Conservation (phyloP, 1,284 basidiomycete species). For the Rhodotorula glutinis region DNA sequence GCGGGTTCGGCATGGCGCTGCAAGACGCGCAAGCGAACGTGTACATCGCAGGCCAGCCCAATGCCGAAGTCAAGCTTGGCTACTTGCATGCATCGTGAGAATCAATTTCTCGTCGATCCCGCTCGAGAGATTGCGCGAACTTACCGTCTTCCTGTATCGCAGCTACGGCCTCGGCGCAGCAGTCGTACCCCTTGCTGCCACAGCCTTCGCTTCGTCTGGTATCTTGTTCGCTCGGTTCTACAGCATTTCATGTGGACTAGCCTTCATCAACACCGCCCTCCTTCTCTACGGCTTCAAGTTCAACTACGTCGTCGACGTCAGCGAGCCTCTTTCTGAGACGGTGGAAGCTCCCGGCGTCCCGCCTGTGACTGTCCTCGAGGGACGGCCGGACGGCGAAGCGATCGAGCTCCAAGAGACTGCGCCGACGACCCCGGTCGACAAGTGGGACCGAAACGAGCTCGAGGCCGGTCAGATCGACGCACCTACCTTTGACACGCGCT, state of each 20-base stretch:
- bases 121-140: not conserved
- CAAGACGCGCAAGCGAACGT: conserved; percentile 36
- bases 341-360: conserved; percentile 4
- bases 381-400: not conserved
- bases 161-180: conserved; percentile 24
- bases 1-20: conserved; percentile 29
- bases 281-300: conserved; percentile 34
- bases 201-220: conserved; percentile 31
- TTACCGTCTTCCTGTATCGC: not conserved
- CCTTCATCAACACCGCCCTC: conserved; percentile 11
- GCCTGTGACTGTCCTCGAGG: conserved; percentile 6
- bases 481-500: not conserved
- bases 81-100: conserved; percentile 29
- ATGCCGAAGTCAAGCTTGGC: conserved; percentile 27
- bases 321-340: not conserved
- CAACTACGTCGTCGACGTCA: conserved; percentile 23
- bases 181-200: conserved; percentile 33
- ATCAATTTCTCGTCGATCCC: too few species aligned
- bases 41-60: conserved; percentile 23
- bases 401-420: conserved; percentile 1
- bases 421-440: not conserved
- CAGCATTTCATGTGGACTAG: conserved; percentile 26
- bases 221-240: conserved; percentile 33
- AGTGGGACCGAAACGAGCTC: not conserved
- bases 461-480: conserved; percentile 1